Conservation (phyloP, 2,329 filamentous ascomycete genomes). For the Colletotrichum sp. region DNA sequence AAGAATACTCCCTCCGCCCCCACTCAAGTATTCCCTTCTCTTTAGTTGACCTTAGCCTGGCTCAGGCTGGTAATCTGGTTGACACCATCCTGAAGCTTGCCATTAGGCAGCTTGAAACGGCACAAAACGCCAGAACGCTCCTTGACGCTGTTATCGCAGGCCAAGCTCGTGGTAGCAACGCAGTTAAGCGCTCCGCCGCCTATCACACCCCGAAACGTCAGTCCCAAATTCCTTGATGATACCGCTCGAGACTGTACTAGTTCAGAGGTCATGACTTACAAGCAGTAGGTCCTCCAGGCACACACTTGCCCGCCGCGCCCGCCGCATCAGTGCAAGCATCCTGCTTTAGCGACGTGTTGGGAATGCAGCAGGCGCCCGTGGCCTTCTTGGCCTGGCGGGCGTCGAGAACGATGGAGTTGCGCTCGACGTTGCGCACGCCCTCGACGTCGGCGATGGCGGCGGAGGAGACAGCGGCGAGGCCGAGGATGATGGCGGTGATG, state of each 20-base stretch:
- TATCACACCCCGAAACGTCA: not conserved
- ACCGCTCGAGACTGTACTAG: too few species aligned
- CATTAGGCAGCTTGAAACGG: slow-evolving; percentile 26
- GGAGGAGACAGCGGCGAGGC: slow-evolving; percentile 26
- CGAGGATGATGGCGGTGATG: slow-evolving; percentile 25
- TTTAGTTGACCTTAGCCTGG: slow-evolving; percentile 30
- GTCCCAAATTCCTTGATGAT: not conserved
- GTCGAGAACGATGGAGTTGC: not conserved
- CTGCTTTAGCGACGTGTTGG: slow-evolving; percentile 37
- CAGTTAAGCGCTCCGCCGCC: slow-evolving; percentile 30
- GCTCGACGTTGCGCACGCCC: not conserved
- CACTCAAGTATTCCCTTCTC: not conserved
- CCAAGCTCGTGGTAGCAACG: slow-evolving; percentile 28
- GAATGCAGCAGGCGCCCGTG: slow-evolving; percentile 36
- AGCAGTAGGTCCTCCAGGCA: slow-evolving; percentile 33
- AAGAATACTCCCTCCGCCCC: not conserved
- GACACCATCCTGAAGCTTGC: slow-evolving; percentile 31
- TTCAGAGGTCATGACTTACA: slow-evolving; percentile 26
- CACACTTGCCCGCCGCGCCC: slow-evolving; percentile 33
- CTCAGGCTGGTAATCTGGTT: slow-evolving; percentile 26
- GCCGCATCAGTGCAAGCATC: slow-evolving; percentile 33
- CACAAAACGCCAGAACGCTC: slow-evolving; percentile 33
- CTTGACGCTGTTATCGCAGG: slow-evolving; percentile 27
- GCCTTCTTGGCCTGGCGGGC: slow-evolving; percentile 37
- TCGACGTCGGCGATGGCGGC: slow-evolving; percentile 25